Evolutionary conservation across 371 early-diverging fungal species (phyloP), one percentile per base, ranked within the genome.

Genomic region (Mortierella sp.): DNA sequence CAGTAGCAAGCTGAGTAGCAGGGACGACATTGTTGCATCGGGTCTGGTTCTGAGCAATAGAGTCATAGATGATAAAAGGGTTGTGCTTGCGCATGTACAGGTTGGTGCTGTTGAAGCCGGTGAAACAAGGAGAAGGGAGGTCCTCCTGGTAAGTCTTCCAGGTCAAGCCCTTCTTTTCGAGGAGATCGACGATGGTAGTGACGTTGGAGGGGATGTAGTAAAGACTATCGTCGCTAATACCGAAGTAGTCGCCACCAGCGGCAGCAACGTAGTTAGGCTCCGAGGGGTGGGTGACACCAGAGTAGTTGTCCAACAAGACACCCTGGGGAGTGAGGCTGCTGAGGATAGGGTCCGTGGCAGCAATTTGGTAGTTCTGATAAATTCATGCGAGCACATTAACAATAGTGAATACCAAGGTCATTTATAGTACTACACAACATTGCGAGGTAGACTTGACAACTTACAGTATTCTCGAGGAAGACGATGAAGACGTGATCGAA

Each of bases 81-180:
- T 90, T 90, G 79, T 91, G 92, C 69, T 89, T 89, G 60, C 90
- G 80, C 53, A 60, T 66, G 73, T 89, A 89, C 33, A 77, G 57
- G 11, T 74, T 71, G 33, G 69, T 32, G 43, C 4, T 63, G 32
- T 63, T 67, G 72, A 80, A 78, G 19, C 72, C 63, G 4, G 62
- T 69, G 76, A 70, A 83, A 62, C 85, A 84, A 40, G 83, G 73
- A 50, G 89, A 88, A 2, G 72, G 83, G 41, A 65, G 58, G 84
- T 88, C 82, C 77, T 94, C 91, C 71, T 88, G 86, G 70, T 92
- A 94, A 13, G 86, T 70, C 72, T 87, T 91, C 94, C 94, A 94
- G 33, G 88, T 78, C 33, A 92, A 72, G 0, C 85, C 84, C 73
- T 87, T 89, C 19, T 84, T 74, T 67, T 92, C 92, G 50, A 93